A percentile compares a stretch with the other conserved stretches of the same genome.
phyloP scores from a whole-genome alignment of 768 basidiomycete genomes.

The Coprinellus aureogranulatus region DNA sequence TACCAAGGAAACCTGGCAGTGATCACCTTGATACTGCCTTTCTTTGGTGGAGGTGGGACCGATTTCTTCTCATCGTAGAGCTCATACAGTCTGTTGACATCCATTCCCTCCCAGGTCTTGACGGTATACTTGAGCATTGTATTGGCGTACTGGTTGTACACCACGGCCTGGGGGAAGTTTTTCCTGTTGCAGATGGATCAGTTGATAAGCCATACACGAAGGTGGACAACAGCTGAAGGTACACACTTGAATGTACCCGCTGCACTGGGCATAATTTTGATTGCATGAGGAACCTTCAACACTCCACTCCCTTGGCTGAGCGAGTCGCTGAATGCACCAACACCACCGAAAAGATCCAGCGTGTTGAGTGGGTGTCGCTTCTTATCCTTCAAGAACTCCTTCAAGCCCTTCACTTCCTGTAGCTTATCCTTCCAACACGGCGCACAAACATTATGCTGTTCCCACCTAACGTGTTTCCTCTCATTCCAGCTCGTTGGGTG shows the following conservation, averaged over 20 bases:
- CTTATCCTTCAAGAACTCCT: constrained; percentile 32
- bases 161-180: constrained; percentile 49
- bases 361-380: constrained; percentile 27
- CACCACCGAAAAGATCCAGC: constrained; percentile 50
- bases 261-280: constrained; percentile 78
- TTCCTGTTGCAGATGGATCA: constrained; percentile 41
- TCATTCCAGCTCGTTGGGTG: constrained; percentile 37
- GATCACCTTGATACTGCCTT: constrained; percentile 59
- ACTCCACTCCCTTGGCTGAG: constrained; percentile 53
- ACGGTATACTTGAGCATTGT: constrained; percentile 56
- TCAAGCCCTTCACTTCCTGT: constrained; percentile 23
- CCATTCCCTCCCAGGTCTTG: constrained; percentile 45
- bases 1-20: constrained; percentile 78
- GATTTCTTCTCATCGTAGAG: constrained; percentile 33
- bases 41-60: constrained; percentile 46
- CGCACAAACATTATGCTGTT: constrained; percentile 44
- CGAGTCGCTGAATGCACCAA: constrained; percentile 63
- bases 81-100: constrained; percentile 38
- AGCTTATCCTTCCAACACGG: constrained; percentile 39
- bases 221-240: background rate
- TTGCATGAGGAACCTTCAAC: constrained; percentile 57
- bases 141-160: constrained; percentile 76
- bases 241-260: constrained; percentile 61
- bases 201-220: too few relatives aligned
- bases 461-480: constrained; percentile 25